Evolutionary conservation across 805 yeast genomes (phyloP), one percentile per base, ranked within the genome.

Genomic region (Pichia exigua): DNA sequence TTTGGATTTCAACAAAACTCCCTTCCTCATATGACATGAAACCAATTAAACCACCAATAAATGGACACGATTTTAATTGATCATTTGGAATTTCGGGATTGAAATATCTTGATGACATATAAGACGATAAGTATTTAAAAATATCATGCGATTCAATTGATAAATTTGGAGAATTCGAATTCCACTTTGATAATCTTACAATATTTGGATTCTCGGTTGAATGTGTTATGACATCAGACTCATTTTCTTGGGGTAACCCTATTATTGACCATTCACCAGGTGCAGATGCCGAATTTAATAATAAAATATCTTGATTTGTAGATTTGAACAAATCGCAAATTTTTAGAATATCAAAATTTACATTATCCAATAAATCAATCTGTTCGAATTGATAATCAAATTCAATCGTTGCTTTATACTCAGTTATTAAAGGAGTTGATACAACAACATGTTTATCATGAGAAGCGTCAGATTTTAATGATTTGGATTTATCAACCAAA

Each of bases 191-290:
- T 1, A 67, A 11, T 2, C 40, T 39, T 2, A 74, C 65, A 1
- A 26, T 44, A 2, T 60, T 28, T 0, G 62, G 59, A 10, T 58
- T 59, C 53, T 81, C 82, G 0, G 82, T 74, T 0, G 87, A 85
- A 61, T 85, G 89, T 2, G 85, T 75, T 13, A 84, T 71, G 2
- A 79, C 76, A 20, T 73, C 73, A 2, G 82, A 72, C 35, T 67
- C 60, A 12, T 62, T 65, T 1, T 30, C 48, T 5, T 72, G 69
- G 0, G 91, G 91, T 1, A 89, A 57, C 0, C 96, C 97, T 50
- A 94, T 78, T 6, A 94, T 82, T 0, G 96, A 82, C 92, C 95
- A 89, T 53, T 81, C 75, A 0, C 98, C 97, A 0, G 97, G 96
- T 1, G 74, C 63, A 0, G 95, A 78, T 0, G 96, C 95, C 39